Base-by-base conservation (phyloP, 129 eudicot species). In the Escallonia rubra region DNA sequence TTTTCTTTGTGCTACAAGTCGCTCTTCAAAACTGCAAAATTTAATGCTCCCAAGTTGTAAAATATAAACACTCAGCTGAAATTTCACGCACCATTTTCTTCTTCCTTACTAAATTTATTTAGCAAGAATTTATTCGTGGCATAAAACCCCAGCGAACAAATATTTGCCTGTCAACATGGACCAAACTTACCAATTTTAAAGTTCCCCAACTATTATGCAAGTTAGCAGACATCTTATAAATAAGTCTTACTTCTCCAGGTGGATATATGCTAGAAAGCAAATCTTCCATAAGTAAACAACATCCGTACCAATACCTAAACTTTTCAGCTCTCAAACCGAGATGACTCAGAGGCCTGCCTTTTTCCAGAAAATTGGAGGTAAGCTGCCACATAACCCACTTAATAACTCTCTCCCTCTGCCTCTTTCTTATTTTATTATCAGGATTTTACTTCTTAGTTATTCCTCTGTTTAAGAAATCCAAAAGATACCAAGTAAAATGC, bases 21-120 rank as follows among this genome's bases (percentile, higher is more conserved):
- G 95, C 79, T 93, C 98, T 73, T 93, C 98, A 59, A 93, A 93
- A 83, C 98, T 89, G 86, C 79, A 76, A 53, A 61, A 54, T 59
- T 59, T 65, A 44, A 57, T 63, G 54, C 43, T 53, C 70, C 53
- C 39, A 57, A 5, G 46, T 68, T 23, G 4, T 40, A 61, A 12
- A 8, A 9, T n/a, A 58, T 3, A 58, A 2, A 34, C 9, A 5
- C 3, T 34, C 41, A 34, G 34, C 7, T 43, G 0, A 15, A 60
- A 34, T 59, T 23, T 60, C 64, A 60, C 8, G 6, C 13, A 11
- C 34, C 59, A 54, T 54, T 54, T 54, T 13, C 13, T n/a, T 54
- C 6, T 46, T 46, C 6, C 10, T 46, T 46, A 9, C 50, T 46
- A 8, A 3, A 54, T 54, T 3, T 11, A 52, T 52, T 52, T 7